Base-by-base conservation (phyloP, 2,329 filamentous ascomycete genomes). In the Zymoseptoria crescenta region DNA sequence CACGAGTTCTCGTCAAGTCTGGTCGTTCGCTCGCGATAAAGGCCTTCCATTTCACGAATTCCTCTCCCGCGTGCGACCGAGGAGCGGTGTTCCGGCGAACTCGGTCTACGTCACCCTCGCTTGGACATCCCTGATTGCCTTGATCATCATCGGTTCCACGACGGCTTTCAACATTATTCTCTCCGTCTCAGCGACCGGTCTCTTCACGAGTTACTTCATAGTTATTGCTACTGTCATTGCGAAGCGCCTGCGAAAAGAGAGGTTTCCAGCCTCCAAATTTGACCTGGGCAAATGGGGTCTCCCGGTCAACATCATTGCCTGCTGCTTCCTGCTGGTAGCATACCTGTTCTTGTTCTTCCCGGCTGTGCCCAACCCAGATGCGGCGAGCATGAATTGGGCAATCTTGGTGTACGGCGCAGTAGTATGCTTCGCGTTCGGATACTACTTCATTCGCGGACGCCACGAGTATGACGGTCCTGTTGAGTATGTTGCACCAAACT, bases 91-190 rank as follows among this genome's bases (percentile, higher is more conserved):
- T 9, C 69, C 69, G 1, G 59, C 69, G 2, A 71, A 70, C 57
- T 61, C 67, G 0, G 64, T 70, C 49, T 62, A 65, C 29, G 67
- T 68, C 52, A 67, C 67, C 19, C 59, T 69, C 13, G 57, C 55
- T 49, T 63, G 66, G 58, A 66, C 62, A 41, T 62, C 70, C 53
- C 60, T 75, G 7, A 58, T 70, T 8, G 66, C 68, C 8, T 62
- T 74, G 27, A 73, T 74, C 60, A 73, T 73, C 54, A 68, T 74
- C 50, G 73, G 72, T 45, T 70, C 69, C 30, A 75, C 74, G 20
- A 72, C 74, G n/a, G 75, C 74, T 8, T 73, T 79, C 58, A 72
- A 74, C 61, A 75, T 74, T 49, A 75, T 77, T 51, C 71, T 77
- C 28, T 74, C 75, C 4, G 68, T 78, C 20, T 72, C 70, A 4